These are phyloP conservation scores for Trametes hirsuta DNA, from an alignment of 1,284 basidiomycete species.

Conservation along the genomic window DNA sequence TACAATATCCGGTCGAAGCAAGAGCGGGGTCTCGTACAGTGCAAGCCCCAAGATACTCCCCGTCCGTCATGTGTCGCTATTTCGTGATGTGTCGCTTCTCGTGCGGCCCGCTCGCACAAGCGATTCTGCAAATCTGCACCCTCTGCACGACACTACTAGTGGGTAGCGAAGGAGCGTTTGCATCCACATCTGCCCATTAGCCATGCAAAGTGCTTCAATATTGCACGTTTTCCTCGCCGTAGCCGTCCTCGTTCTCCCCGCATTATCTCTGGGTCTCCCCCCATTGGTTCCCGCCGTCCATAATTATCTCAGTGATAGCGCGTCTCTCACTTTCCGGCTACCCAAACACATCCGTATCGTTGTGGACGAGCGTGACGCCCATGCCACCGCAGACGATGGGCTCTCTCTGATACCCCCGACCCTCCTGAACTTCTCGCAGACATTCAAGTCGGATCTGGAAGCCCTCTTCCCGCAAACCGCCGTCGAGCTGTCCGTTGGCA, in stretches of 20 bases:
- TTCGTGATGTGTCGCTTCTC: background rate
- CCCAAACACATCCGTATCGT: constrained; percentile 23
- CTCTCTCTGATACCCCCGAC: constrained; percentile 39
- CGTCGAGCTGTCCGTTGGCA: constrained; percentile 22
- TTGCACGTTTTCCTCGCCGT: background rate
- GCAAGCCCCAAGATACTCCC: background rate
- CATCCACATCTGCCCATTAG: background rate
- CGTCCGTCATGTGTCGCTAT: constrained; percentile 8
- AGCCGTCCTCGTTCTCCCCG: background rate
- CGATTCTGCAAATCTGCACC: background rate
- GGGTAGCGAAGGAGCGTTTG: background rate
- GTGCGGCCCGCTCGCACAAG: constrained; percentile 6
- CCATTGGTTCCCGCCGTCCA: constrained; percentile 30
- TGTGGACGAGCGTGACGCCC: constrained; percentile 27
- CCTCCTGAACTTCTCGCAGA: constrained; percentile 34
- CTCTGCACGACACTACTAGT: background rate
- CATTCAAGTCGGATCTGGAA: constrained; percentile 34
- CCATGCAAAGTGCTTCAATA: background rate
- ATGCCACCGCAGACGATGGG: constrained; percentile 25
- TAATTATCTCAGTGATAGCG: constrained; percentile 6
- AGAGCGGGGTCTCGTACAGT: too few species aligned
- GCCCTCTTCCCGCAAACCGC: constrained; percentile 26
- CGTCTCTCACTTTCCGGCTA: constrained; percentile 18
- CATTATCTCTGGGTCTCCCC: constrained; percentile 10
- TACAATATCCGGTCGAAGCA: constrained; percentile 11